phyloP scores from a whole-genome alignment of 2,329 filamentous ascomycete genomes.

The Alternaria viburni region DNA sequence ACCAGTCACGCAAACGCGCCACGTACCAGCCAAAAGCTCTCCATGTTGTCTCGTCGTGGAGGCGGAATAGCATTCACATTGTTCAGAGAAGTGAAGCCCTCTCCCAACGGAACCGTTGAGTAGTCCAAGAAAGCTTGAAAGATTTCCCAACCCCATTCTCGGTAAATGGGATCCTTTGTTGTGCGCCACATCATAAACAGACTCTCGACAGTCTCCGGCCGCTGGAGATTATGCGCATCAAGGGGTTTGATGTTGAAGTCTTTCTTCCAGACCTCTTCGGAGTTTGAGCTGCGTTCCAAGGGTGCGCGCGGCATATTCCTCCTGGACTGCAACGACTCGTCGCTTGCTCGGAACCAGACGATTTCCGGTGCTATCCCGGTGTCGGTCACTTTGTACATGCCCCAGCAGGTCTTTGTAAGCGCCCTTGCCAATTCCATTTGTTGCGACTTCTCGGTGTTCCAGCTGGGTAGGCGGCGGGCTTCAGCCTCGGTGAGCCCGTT shows the following conservation, averaged over 20 bases:
- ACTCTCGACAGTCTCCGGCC: neutral
- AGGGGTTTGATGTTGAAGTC: neutral
- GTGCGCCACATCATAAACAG: neutral
- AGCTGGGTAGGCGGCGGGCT: neutral
- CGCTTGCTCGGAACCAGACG: neutral
- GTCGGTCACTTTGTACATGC: neutral
- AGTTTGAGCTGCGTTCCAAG: neutral
- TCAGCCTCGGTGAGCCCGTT: neutral
- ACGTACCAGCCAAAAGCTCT: neutral
- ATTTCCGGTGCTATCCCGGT: neutral
- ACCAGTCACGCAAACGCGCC: neutral
- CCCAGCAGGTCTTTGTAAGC: neutral
- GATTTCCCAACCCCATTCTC: neutral
- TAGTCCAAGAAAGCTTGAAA: neutral
- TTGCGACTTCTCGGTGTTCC: neutral
- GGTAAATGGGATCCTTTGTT: neutral
- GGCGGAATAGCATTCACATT: neutral
- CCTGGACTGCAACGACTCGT: neutral
- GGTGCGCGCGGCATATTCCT: neutral
- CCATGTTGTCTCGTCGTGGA: neutral
- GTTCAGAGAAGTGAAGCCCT: neutral
- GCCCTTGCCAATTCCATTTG: neutral
- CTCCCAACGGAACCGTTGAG: neutral
- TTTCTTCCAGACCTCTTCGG: neutral
- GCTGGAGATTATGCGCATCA: neutral